Conservation (phyloP, 352 stramenopile genomes). For the Globisporangium uncinulatum region DNA sequence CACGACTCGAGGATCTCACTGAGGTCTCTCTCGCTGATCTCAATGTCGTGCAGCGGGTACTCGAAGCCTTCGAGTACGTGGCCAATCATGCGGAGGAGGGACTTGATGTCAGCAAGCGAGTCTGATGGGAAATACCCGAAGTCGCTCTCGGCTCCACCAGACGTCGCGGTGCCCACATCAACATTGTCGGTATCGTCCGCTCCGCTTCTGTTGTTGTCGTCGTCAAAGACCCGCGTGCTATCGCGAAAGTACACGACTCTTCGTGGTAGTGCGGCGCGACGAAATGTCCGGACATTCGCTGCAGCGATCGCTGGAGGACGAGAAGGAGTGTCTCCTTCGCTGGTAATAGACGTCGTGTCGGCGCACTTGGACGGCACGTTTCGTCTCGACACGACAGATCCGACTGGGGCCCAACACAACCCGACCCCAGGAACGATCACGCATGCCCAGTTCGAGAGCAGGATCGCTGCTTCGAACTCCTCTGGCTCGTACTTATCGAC, state of each 20-base stretch:
- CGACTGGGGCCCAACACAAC: conserved; percentile 21
- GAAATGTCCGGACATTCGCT: background rate
- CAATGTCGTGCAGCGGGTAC: conserved; percentile 11
- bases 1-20: conserved; percentile 15
- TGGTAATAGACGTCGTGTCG: background rate
- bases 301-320: background rate
- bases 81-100: conserved; percentile 12
- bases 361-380: conserved; percentile 9
- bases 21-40: conserved; percentile 13
- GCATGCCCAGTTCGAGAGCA: conserved; percentile 20
- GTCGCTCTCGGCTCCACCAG: background rate
- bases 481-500: background rate
- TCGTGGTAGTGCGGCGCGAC: no score
- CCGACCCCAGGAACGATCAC: conserved; percentile 33
- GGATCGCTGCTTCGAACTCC: conserved; percentile 30
- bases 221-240: background rate
- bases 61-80: conserved; percentile 15
- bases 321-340: background rate
- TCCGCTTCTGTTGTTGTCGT: background rate
- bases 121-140: background rate
- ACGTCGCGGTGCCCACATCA: no score
- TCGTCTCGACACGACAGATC: conserved; percentile 1
- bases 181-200: no score
- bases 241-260: no score
- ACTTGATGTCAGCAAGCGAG: conserved; percentile 1